A percentile compares a stretch with the other conserved stretches of the same genome.
Conservation (phyloP, 305 asterid genomes). For the Solanum hybrid region DNA sequence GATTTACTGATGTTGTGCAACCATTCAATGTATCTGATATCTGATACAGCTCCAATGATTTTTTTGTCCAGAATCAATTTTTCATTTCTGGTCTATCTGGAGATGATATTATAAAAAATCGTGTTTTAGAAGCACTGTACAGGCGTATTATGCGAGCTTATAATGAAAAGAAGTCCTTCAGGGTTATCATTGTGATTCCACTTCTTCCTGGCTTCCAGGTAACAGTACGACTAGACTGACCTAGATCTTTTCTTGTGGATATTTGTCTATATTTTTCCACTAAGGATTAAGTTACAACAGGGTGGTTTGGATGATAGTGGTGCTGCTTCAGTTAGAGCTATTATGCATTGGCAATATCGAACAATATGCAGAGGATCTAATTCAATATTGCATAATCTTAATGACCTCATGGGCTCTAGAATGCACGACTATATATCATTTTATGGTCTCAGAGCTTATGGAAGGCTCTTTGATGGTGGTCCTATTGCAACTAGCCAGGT, state of each 20-base stretch:
- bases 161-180: conserved; percentile 75
- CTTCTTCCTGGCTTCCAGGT: conserved; percentile 99
- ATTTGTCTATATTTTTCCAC: neutral
- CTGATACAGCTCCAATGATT: conserved; percentile 11
- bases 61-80: conserved; percentile 71
- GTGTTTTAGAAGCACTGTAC: conserved; percentile 70
- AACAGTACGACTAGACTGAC: conserved; percentile 8
- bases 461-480: conserved; percentile 74
- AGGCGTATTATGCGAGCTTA: conserved; percentile 81
- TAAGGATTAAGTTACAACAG: conserved; percentile 30
- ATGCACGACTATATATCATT: conserved; percentile 81
- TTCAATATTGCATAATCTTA: conserved; percentile 79
- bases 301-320: conserved; percentile 99
- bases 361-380: conserved; percentile 71
- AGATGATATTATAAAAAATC: conserved; percentile 80
- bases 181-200: conserved; percentile 90
- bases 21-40: neutral
- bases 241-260: conserved; percentile 5
- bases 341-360: conserved; percentile 97
- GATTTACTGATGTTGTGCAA: neutral
- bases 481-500: conserved; percentile 92
- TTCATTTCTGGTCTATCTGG: conserved; percentile 94
- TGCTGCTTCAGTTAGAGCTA: conserved; percentile 97
- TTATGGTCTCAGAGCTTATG: conserved; percentile 78
- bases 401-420: conserved; percentile 60